Evolutionary conservation across 345 rosid species (phyloP), one percentile per base, ranked within the genome.

Genomic region (Citrus medica): DNA sequence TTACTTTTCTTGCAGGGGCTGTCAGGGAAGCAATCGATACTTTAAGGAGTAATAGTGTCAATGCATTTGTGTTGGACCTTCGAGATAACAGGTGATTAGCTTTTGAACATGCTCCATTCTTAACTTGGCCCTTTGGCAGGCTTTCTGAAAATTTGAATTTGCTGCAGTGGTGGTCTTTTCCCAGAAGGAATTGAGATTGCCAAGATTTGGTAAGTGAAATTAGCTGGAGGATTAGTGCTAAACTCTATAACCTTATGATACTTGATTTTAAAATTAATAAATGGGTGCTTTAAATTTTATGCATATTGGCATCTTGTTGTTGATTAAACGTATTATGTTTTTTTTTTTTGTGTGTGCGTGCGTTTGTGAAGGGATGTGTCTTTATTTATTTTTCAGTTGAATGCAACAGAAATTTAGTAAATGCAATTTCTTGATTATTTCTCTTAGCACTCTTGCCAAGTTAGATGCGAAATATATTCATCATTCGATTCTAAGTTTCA

Each of bases 171-270:
- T 7, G 99, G 99, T 74, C 90, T 91, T 67, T 95, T 95, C 76
- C 99, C 99, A 1, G 98, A 95, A 90, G 99, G 97, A 81, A 88
- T 95, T 70, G 97, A 95, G 87, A 93, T 90, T 83, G 97, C 99
- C 78, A 93, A 91, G 82, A 84, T 95, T 60, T 95, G 99, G 99
- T 95, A 84, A 86, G 91, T 80, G 71, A 71, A 75, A 67, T 22
- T 19, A n/a, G 10, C 24, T 7, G 46, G 69, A 33, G 37, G 7
- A 25, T 2, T 22, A 19, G 58, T 78, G 27, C 38, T 42, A 22
- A 9, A 65, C 16, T 37, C 33, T 19, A 69, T 76, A 14, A 7
- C 24, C 56, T 30, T 58, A 12, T 40, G 19, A 13, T 35, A 16
- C 72, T 25, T 40, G 33, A 27, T 67, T 67, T 42, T 67, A 24